Evolutionary conservation across 345 rosid species (phyloP).

Genomic region (Citrus glauca): DNA sequence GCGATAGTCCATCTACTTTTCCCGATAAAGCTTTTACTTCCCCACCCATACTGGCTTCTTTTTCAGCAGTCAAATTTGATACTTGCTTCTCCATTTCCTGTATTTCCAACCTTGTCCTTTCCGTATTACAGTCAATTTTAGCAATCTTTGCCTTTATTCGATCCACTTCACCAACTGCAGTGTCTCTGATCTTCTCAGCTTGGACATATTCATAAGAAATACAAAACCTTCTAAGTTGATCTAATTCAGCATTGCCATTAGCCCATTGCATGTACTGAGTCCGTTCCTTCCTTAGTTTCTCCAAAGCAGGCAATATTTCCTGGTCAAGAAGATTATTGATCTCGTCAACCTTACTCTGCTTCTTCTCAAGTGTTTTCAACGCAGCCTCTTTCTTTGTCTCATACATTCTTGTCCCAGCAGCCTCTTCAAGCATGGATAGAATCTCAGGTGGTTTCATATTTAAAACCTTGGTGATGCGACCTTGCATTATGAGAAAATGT

Average conservation of each 20-base stretch:
- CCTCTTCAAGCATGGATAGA: conserved; percentile 98
- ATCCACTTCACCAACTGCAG: conserved; percentile 50
- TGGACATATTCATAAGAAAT: conserved; percentile 62
- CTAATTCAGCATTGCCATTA: conserved; percentile 74
- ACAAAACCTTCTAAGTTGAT: conserved; percentile 70
- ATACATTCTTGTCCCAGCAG: conserved; percentile 98
- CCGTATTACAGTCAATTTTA: conserved; percentile 51
- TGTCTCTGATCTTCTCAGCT: conserved; percentile 62
- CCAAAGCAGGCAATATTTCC: conserved; percentile 90
- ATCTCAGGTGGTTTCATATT: conserved; percentile 99
- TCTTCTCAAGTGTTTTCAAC: conserved; percentile 86
- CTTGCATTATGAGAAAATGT: conserved; percentile 99
- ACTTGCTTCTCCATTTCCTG: conserved; percentile 63
- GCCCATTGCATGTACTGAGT: conserved; percentile 98
- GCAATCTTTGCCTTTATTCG: conserved; percentile 43
- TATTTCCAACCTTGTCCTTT: conserved; percentile 37
- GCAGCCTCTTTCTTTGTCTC: conserved; percentile 95
- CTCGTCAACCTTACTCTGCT: conserved; percentile 94
- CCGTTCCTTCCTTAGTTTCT: conserved; percentile 86
- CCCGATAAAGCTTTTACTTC: conserved; percentile 72
- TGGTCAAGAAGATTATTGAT: conserved; percentile 87
- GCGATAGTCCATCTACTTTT: conserved; percentile 71
- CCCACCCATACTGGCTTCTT: conserved; percentile 91
- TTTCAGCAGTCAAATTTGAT: conserved; percentile 61
- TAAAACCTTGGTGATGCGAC: conserved; percentile 92